phyloP scores from a whole-genome alignment of 805 yeast species.

The Teunomyces atbi region DNA sequence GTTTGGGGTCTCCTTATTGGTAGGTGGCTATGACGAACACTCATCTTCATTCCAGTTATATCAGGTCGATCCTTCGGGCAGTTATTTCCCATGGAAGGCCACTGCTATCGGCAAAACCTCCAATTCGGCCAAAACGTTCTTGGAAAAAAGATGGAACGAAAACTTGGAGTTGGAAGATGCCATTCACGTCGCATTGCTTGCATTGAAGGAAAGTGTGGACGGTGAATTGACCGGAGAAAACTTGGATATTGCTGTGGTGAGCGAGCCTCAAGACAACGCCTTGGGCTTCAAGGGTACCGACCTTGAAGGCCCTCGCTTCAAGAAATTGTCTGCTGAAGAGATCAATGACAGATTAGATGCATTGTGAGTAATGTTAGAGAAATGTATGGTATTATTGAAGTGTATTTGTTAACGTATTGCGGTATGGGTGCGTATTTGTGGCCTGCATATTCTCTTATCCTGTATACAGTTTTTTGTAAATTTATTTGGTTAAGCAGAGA shows the following conservation, averaged over 20 bases:
- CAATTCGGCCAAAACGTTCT: constrained; percentile 91
- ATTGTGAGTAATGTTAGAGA: constrained; percentile 42
- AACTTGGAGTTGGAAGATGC: constrained; percentile 98
- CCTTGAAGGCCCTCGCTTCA: constrained; percentile 86
- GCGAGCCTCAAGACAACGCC: constrained; percentile 75
- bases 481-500: neutral
- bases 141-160: constrained; percentile 98
- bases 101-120: constrained; percentile 98
- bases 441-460: neutral
- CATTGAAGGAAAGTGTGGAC: constrained; percentile 94
- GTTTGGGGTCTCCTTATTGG: constrained; percentile 91
- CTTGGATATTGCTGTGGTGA: constrained; percentile 86
- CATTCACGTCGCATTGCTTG: constrained; percentile 89
- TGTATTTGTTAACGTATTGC: neutral
- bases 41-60: constrained; percentile 70
- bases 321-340: constrained; percentile 82
- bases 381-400: neutral
- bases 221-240: constrained; percentile 98
- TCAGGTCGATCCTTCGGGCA: constrained; percentile 97
- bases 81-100: constrained; percentile 99
- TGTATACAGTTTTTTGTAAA: neutral
- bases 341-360: constrained; percentile 95
- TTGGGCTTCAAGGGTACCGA: constrained; percentile 85
- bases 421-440: neutral
- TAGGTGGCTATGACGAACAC: constrained; percentile 90